Conservation (phyloP, 352 stramenopile genomes). For the Thraustochytrium sp. region DNA sequence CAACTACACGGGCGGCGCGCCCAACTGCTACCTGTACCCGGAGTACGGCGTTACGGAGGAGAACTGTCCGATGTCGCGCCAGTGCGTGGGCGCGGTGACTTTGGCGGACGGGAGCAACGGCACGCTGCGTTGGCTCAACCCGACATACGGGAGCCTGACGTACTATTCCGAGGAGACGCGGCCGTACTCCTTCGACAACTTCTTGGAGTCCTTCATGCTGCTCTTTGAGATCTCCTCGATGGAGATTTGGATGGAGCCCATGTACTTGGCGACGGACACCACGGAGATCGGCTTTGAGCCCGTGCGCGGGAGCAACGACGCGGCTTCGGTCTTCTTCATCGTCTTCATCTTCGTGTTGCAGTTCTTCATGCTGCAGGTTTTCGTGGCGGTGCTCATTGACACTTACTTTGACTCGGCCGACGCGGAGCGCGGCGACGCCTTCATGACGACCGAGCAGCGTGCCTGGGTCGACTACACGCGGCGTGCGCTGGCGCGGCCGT, state of each 20-base stretch:
- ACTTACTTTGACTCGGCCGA: slow-evolving; percentile 47
- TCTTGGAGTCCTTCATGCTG: slow-evolving; percentile 63
- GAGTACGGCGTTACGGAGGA: slow-evolving; percentile 26
- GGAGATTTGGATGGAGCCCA: slow-evolving; percentile 71
- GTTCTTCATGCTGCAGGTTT: slow-evolving; percentile 55
- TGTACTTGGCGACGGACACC: slow-evolving; percentile 67
- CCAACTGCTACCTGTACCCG: slow-evolving; percentile 19
- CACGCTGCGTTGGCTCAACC: slow-evolving; percentile 1
- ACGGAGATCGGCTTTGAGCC: slow-evolving; percentile 71
- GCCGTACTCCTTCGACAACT: slow-evolving; percentile 70
- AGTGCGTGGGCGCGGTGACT: not conserved
- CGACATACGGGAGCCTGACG: slow-evolving; percentile 24
- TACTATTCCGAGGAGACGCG: slow-evolving; percentile 47
- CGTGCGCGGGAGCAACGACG: slow-evolving; percentile 62
- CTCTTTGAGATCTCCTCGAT: slow-evolving; percentile 77
- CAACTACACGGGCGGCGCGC: not conserved
- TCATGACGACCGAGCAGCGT: slow-evolving; percentile 49
- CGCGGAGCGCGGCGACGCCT: slow-evolving; percentile 43
- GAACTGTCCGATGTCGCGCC: not conserved
- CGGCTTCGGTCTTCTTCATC: slow-evolving; percentile 67
- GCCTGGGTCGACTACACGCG: slow-evolving; percentile 48
- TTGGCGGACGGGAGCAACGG: not conserved
- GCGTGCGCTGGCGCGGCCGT: not conserved
- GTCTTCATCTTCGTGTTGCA: slow-evolving; percentile 49
- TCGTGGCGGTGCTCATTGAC: slow-evolving; percentile 54